Evolutionary conservation across 306 rosid species (phyloP), one percentile per base, ranked within the genome.

Genomic region (Quillaja saponaria): DNA sequence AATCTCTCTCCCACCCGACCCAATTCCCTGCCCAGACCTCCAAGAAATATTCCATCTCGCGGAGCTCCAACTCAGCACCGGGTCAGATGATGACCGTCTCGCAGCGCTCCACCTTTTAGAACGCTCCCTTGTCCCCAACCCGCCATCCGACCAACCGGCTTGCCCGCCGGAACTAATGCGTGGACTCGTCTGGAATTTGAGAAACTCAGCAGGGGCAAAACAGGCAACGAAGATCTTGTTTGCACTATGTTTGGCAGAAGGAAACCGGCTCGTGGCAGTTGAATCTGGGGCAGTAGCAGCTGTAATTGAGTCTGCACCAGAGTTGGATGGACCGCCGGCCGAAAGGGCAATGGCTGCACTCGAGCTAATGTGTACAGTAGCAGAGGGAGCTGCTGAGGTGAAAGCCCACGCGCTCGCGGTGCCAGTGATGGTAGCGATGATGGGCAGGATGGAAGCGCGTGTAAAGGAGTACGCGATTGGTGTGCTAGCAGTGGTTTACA

Each of bases 381-480:
- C 84, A 7, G 98, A 91, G 67, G 98, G 96, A 0, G 95, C 91
- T 7, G 92, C 78, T 40, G 95, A 75, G 64, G 87, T 85, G 15
- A 67, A 88, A 11, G 68, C 84, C 4, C 95, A 92, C 82, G 96
- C 96, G 14, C 84, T 88, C 8, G 85, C 98, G 2, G 98, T 92
- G 60, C 87, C 96, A 2, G 88, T 85, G 44, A 88, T 92, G 96
- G 98, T 86, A 45, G 76, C 84, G 15, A 81, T 78, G 79, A 92
- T 92, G 98, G 98, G 94, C 0, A 63, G 84, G 64, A 83, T 84
- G 33, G 92, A 81, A 6, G 85, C 96, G 10, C 79, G 98, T 6
- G 96, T 80, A 51, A 88, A 79, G 70, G 96, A 92, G 69, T 92
- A 83, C 37, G 96, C 96, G 0, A 84, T 91, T 1, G 84, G 97